Evolutionary conservation across 306 rosid genomes (phyloP).

Genomic region (Castanea mollissima): DNA sequence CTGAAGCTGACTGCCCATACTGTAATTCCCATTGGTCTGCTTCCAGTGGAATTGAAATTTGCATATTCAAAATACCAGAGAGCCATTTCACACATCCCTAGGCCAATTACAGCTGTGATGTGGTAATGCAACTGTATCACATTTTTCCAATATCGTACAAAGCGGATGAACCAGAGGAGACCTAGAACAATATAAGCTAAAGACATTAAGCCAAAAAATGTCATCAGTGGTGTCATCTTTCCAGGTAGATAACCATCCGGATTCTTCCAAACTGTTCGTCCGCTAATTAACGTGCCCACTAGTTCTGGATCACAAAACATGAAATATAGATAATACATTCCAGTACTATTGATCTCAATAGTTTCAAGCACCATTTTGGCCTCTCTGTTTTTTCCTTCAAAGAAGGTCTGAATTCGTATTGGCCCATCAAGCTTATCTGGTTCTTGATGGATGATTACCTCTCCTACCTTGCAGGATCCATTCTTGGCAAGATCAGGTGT

Average conservation of each 20-base stretch:
- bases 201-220: constrained; percentile 70
- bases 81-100: constrained; percentile 84
- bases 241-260: constrained; percentile 77
- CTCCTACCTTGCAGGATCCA: constrained; percentile 71
- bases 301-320: constrained; percentile 82
- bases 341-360: constrained; percentile 57
- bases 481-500: constrained; percentile 62
- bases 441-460: constrained; percentile 60
- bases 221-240: constrained; percentile 68
- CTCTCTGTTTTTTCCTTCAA: constrained; percentile 60
- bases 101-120: constrained; percentile 69
- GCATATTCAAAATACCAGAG: constrained; percentile 75
- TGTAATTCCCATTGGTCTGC: constrained; percentile 70
- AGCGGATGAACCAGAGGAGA: constrained; percentile 64
- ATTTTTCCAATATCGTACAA: constrained; percentile 63
- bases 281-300: constrained; percentile 50
- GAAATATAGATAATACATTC: constrained; percentile 71
- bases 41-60: constrained; percentile 68
- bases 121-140: constrained; percentile 70
- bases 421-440: constrained; percentile 50
- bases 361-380: constrained; percentile 50
- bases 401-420: constrained; percentile 58
- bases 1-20: constrained; percentile 65
- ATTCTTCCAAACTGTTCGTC: constrained; percentile 78
- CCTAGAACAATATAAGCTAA: constrained; percentile 66